These are phyloP conservation scores for Nannizzia gypsea DNA, from an alignment of 2,329 filamentous ascomycete species.

Conservation along the genomic window DNA sequence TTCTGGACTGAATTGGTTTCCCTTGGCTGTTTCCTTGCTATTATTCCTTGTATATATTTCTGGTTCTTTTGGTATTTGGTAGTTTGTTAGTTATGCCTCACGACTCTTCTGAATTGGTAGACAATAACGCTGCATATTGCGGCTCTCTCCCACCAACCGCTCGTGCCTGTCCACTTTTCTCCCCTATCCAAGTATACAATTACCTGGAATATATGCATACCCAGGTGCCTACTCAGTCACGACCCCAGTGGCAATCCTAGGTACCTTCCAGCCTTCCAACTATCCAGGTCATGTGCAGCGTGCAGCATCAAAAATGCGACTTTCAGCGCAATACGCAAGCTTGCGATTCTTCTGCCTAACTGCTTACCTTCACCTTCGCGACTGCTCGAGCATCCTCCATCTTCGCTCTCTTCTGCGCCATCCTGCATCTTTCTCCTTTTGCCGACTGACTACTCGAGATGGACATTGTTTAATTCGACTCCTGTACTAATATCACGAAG, in stretches of 20 bases:
- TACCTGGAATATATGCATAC: not conserved
- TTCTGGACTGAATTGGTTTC: not conserved
- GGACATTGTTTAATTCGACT: not conserved
- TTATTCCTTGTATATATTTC: not conserved
- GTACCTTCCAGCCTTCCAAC: too few species aligned
- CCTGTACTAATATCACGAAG: not conserved
- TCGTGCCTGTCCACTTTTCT: not conserved
- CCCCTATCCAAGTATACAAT: not conserved
- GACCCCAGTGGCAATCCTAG: not conserved
- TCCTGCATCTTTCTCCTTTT: not conserved
- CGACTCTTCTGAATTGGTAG: not conserved
- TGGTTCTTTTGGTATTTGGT: not conserved
- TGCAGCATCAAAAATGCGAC: not conserved
- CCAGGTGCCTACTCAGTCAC: not conserved
- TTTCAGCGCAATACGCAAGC: not conserved
- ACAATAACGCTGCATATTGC: not conserved
- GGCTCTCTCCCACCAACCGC: not conserved
- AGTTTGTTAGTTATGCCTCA: not conserved
- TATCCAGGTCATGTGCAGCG: constrained; percentile 1
- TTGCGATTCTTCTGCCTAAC: not conserved
- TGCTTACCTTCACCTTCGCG: not conserved
- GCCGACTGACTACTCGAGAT: not conserved
- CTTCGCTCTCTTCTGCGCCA: not conserved
- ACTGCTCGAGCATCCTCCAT: not conserved
- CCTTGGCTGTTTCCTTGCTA: not conserved